phyloP scores from a whole-genome alignment of 352 stramenopile genomes.

The Phytophthora tubulina region DNA sequence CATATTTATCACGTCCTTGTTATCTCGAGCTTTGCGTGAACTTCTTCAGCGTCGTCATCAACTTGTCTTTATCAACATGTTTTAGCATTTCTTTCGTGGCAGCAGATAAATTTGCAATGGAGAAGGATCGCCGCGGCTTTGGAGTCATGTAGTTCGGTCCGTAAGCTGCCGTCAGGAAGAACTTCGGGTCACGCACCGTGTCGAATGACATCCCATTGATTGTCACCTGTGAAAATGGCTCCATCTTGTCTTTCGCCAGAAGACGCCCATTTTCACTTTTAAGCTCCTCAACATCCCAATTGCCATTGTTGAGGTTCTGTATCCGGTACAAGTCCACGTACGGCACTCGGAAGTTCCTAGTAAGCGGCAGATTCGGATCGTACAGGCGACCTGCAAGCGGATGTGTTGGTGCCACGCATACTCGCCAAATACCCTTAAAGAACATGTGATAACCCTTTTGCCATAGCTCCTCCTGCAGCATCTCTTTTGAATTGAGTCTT shows the following conservation, averaged over 20 bases:
- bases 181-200: conserved; percentile 44
- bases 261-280: conserved; percentile 21
- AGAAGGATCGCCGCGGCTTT: neutral
- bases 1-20: no score
- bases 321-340: conserved; percentile 58
- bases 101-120: neutral
- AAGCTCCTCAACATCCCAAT: conserved; percentile 35
- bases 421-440: conserved; percentile 44
- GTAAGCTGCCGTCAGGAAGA: conserved; percentile 47
- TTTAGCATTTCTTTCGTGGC: neutral
- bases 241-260: conserved; percentile 26
- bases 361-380: conserved; percentile 25
- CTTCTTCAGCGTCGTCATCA: neutral
- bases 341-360: conserved; percentile 24
- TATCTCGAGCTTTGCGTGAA: neutral
- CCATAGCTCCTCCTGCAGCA: conserved; percentile 28
- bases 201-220: conserved; percentile 51
- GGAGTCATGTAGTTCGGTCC: conserved; percentile 48
- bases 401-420: conserved; percentile 55
- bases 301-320: conserved; percentile 17
- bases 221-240: conserved; percentile 36
- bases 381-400: conserved; percentile 50
- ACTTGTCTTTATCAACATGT: conserved; percentile 2
- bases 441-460: conserved; percentile 67
- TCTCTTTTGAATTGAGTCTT: conserved; percentile 10